Evolutionary conservation across 2,329 filamentous ascomycete genomes (phyloP).

Genomic region (Epicoccum nigrum): DNA sequence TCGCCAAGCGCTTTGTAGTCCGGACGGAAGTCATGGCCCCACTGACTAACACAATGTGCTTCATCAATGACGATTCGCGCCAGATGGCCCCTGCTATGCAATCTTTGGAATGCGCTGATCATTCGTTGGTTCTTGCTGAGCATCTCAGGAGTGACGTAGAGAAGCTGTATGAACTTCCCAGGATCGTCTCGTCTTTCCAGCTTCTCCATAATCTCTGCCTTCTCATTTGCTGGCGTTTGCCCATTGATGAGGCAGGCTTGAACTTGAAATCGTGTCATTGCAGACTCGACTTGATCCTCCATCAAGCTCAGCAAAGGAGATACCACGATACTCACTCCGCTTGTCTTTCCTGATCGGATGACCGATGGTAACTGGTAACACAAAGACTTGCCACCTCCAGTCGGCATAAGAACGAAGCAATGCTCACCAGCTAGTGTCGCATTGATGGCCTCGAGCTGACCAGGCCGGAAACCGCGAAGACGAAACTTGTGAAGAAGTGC

Average conservation of each 20-base stretch:
- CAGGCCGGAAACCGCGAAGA: constrained; percentile 83
- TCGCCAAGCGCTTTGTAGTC: constrained; percentile 89
- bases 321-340: constrained; percentile 90
- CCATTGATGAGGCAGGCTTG: constrained; percentile 83
- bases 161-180: constrained; percentile 79
- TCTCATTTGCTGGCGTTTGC: constrained; percentile 68
- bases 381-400: constrained; percentile 93
- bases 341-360: constrained; percentile 77
- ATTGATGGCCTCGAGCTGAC: constrained; percentile 96
- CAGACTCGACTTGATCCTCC: constrained; percentile 92
- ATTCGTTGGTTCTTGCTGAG: constrained; percentile 79
- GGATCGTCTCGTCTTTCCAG: constrained; percentile 68
- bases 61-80: constrained; percentile 96
- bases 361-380: constrained; percentile 96
- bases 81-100: constrained; percentile 75
- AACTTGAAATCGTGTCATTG: constrained; percentile 71
- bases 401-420: constrained; percentile 96
- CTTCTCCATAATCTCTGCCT: constrained; percentile 68
- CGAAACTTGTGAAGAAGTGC: constrained; percentile 84
- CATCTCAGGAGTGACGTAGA: constrained; percentile 98
- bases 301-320: constrained; percentile 94
- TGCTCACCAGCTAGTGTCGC: constrained; percentile 86
- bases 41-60: constrained; percentile 99
- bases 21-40: constrained; percentile 96
- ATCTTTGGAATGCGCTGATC: constrained; percentile 65